Percentiles rank a stretch among this genome's conserved stretches.
These are phyloP conservation scores for Phyllostachys edulis DNA, from an alignment of 176 grass and related monocot species.

Conservation along the genomic window DNA sequence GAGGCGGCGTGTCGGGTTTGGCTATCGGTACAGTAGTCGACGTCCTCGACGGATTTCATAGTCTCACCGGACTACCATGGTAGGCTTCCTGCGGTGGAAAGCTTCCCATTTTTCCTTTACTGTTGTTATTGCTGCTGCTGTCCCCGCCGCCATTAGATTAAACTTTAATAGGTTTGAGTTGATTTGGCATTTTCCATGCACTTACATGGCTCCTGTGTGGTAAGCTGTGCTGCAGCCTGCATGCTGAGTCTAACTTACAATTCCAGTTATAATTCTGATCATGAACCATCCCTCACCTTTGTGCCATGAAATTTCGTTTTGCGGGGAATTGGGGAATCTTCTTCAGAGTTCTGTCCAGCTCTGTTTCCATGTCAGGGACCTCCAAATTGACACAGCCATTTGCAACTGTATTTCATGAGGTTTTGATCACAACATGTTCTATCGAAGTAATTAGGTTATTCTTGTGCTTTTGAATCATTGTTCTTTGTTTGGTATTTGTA, in stretches of 20 bases:
- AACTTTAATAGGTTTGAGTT: neutral
- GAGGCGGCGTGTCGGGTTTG: conserved; percentile 37
- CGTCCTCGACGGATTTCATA: conserved; percentile 63
- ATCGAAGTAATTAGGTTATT: neutral
- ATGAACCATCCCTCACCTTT: neutral
- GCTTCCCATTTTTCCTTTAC: neutral
- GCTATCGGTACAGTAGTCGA: conserved; percentile 22
- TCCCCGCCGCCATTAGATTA: neutral
- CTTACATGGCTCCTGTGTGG: neutral
- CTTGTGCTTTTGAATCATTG: neutral
- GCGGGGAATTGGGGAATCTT: neutral
- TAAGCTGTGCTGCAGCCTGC: neutral
- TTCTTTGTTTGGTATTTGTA: neutral
- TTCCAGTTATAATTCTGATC: neutral
- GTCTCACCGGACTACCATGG: conserved; percentile 81
- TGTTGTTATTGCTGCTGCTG: neutral
- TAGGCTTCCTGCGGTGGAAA: conserved; percentile 27
- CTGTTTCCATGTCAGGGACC: neutral
- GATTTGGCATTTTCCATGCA: neutral
- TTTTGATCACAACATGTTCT: no score
- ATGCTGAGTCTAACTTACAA: neutral
- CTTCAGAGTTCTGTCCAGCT: neutral
- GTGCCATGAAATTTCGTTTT: neutral
- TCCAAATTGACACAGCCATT: neutral
- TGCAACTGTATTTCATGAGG: neutral